Evolutionary conservation across 352 stramenopile species (phyloP), one percentile per base, ranked within the genome.

Genomic region (Phytopythium sindhum): DNA sequence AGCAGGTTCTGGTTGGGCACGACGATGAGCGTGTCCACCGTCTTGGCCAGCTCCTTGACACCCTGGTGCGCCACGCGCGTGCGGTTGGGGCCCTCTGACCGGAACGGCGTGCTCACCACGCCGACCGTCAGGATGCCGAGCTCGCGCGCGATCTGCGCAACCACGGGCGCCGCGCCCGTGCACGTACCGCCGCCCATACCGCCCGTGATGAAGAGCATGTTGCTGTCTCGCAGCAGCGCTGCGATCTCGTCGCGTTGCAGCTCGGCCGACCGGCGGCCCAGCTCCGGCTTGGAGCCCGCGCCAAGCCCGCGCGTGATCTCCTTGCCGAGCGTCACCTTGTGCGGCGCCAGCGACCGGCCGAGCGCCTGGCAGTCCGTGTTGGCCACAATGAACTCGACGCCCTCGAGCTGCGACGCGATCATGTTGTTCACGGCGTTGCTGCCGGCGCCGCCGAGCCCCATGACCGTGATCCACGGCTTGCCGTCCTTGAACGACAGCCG

Each of bases 1-100:
- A 98, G 69, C 23, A 99, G 74, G 71, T 98, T 98, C 77, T 99
- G 93, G 75, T 99, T 99, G 29, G 93, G 95, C 56, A 99, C 94
- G 17, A 98, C 85, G 70, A 99, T 98, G 23, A 99, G 61, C 37
- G 96, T 98, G 74, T 99, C 96, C 12, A 98, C 95, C 56, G 88
- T 89, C 65, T 97, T 86, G 50, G 91, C 76, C 47, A 99, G 80
- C 57, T 97, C 85, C 68, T 97, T 89, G 48, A 98, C 94, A 15
- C 91, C 95, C 45, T 85, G 87, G 66, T 97, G 88, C 12, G 96
- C 96, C 61, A 98, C 82, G n/a, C 88, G 77, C 74, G 97, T 98
- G 23, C 96, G 84, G 64, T 97, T 97, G 9, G 88, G 87, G 15
- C 96, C 96, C 77, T 99, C 96, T 54, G 97, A 98, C 8, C 88